phyloP scores from a whole-genome alignment of 2,329 filamentous ascomycete genomes.

The Pseudogymnoascus sp. region DNA sequence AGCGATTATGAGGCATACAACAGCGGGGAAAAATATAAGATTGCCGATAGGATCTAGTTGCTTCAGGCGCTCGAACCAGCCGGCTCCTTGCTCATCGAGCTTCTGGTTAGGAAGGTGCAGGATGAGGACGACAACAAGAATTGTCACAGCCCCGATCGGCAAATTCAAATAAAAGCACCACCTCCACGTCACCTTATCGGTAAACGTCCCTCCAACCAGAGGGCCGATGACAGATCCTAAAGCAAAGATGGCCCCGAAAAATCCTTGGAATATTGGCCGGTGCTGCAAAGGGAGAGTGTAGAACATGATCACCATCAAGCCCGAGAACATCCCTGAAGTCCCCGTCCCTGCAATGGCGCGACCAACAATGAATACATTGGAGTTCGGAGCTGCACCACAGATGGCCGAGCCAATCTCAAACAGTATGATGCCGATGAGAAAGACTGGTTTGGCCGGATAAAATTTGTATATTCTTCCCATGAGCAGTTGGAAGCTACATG shows the following conservation, averaged over 20 bases:
- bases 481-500: constrained; percentile 21
- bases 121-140: constrained; percentile 31
- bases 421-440: constrained; percentile 21
- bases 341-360: constrained; percentile 27
- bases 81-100: constrained; percentile 32
- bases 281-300: constrained; percentile 21
- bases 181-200: constrained; percentile 29
- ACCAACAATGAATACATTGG: constrained; percentile 27
- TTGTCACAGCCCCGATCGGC: constrained; percentile 32
- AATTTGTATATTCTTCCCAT: constrained; percentile 25
- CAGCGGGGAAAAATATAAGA: constrained; percentile 20
- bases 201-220: constrained; percentile 35
- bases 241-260: constrained; percentile 21
- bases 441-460: constrained; percentile 26
- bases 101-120: constrained; percentile 32
- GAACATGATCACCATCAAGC: constrained; percentile 24
- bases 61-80: constrained; percentile 31
- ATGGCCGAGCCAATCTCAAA: constrained; percentile 29
- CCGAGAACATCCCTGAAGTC: constrained; percentile 26
- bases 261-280: constrained; percentile 18
- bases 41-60: constrained; percentile 31
- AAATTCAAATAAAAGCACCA: constrained; percentile 32
- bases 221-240: constrained; percentile 26
- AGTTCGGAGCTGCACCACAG: constrained; percentile 24
- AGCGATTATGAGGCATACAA: constrained; percentile 31